phyloP scores from a whole-genome alignment of 2,329 filamentous ascomycete species.

The Stemphylium lycopersici region DNA sequence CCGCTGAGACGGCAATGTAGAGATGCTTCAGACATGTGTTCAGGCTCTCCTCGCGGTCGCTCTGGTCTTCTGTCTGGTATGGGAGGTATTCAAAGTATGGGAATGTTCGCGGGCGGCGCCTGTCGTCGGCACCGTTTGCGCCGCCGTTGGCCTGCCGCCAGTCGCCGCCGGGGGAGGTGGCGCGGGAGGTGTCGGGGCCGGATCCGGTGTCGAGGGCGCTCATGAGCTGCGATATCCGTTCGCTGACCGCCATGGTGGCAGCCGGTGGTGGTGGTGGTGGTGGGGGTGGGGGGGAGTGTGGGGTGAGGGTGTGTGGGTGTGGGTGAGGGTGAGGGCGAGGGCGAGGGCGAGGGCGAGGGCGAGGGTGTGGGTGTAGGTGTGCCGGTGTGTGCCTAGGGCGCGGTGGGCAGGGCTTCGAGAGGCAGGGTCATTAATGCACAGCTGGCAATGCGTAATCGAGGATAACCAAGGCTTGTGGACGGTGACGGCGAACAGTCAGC shows the following conservation, averaged over 20 bases:
- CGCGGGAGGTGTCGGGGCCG: slow-evolving; percentile 77
- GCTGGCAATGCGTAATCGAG: slow-evolving; percentile 20
- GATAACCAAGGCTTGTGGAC: slow-evolving; percentile 11
- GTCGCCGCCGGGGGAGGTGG: slow-evolving; percentile 79
- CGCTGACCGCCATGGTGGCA: slow-evolving; percentile 47
- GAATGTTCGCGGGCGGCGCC: slow-evolving; percentile 81
- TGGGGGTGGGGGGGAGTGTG: slow-evolving; percentile 11
- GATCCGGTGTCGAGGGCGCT: slow-evolving; percentile 47
- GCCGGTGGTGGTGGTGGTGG: slow-evolving; percentile 6
- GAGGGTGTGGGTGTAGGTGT: slow-evolving; percentile 20
- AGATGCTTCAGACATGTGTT: slow-evolving; percentile 90
- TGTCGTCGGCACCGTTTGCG: slow-evolving; percentile 56
- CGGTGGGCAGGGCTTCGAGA: slow-evolving; percentile 15
- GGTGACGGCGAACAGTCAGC: slow-evolving; percentile 22
- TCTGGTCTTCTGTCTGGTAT: slow-evolving; percentile 82
- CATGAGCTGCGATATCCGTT: slow-evolving; percentile 52
- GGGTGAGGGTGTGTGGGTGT: slow-evolving; percentile 15
- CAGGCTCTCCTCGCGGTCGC: slow-evolving; percentile 77
- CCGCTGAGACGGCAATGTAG: slow-evolving; percentile 87
- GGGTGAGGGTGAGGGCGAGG: too few relatives aligned
- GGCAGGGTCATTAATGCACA: slow-evolving; percentile 35
- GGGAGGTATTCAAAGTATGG: slow-evolving; percentile 91
- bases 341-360: slow-evolving; percentile 16
- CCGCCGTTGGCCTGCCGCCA: slow-evolving; percentile 60
- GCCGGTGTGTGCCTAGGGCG: slow-evolving; percentile 20